These are phyloP conservation scores for Teunomyces barrocoloradensis DNA, from an alignment of 805 yeast genomes.

Conservation along the genomic window DNA sequence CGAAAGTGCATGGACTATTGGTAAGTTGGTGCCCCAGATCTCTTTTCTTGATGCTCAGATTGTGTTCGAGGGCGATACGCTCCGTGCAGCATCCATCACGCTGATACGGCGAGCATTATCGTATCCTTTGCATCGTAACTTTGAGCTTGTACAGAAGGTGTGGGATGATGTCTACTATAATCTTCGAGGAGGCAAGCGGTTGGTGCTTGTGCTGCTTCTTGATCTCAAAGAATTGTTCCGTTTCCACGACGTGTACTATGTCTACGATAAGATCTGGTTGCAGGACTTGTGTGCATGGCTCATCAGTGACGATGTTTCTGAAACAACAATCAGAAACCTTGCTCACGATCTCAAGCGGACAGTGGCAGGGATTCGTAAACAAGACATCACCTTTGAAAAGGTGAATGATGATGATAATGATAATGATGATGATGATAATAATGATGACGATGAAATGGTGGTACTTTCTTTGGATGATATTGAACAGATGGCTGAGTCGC, in stretches of 20 bases:
- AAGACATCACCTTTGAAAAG: conserved; percentile 58
- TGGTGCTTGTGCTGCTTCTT: conserved; percentile 58
- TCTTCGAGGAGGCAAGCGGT: conserved; percentile 66
- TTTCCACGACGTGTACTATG: conserved; percentile 79
- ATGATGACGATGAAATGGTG: conserved; percentile 28
- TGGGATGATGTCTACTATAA: conserved; percentile 75
- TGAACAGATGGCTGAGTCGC: conserved; percentile 54
- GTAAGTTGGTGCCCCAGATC: conserved; percentile 79
- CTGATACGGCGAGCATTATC: conserved; percentile 70
- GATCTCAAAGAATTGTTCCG: conserved; percentile 71
- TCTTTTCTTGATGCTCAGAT: conserved; percentile 65
- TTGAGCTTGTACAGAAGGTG: conserved; percentile 52
- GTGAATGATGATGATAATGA: conserved; percentile 24
- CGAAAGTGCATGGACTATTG: conserved; percentile 94
- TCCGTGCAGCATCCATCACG: conserved; percentile 57
- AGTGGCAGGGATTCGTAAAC: conserved; percentile 33
- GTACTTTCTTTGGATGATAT: conserved; percentile 53
- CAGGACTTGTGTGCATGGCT: conserved; percentile 81
- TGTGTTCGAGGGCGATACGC: conserved; percentile 27
- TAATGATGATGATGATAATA: conserved; percentile 31
- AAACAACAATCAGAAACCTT: conserved; percentile 54
- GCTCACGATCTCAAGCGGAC: conserved; percentile 63
- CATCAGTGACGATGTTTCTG: conserved; percentile 57
- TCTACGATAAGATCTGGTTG: conserved; percentile 71
- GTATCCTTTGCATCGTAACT: conserved; percentile 79